Percentiles rank a stretch among this genome's conserved stretches.
Conservation (phyloP, 2,329 filamentous ascomycete species). For the Graphiopsis chlorocephala region DNA sequence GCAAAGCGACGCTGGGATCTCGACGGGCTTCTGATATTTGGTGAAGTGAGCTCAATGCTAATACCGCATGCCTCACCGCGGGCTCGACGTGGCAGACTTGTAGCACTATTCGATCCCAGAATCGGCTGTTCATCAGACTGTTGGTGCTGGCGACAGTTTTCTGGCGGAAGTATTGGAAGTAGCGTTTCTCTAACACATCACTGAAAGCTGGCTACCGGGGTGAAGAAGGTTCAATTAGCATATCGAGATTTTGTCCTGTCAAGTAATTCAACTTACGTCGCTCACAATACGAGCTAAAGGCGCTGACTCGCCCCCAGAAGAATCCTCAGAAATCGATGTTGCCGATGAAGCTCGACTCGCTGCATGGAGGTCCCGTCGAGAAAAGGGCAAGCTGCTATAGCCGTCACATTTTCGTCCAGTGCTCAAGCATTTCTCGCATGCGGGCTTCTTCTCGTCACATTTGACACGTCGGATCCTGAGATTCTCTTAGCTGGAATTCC, state of each 20-base stretch:
- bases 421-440: conserved; percentile 50
- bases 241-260: not conserved
- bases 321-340: not conserved
- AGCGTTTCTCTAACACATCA: conserved; percentile 8
- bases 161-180: conserved; percentile 10
- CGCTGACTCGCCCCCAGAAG: not conserved
- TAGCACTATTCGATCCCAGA: conserved; percentile 8
- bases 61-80: conserved; percentile 6
- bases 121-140: conserved; percentile 6
- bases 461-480: conserved; percentile 47
- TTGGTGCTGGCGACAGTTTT: conserved; percentile 12
- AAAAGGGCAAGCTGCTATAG: conserved; percentile 36
- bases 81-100: conserved; percentile 13
- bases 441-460: conserved; percentile 53
- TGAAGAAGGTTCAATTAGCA: not conserved
- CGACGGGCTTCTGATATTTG: conserved; percentile 7
- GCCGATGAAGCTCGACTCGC: not conserved
- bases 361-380: conserved; percentile 16
- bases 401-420: conserved; percentile 57
- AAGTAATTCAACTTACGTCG: not conserved
- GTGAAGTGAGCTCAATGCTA: conserved; percentile 13
- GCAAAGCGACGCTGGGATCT: not conserved
- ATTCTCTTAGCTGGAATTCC: conserved; percentile 42
- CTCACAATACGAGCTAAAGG: conserved; percentile 6
- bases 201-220: not conserved